Evolutionary conservation across 2,329 filamentous ascomycete species (phyloP).

Genomic region (Penicillium glabrum): DNA sequence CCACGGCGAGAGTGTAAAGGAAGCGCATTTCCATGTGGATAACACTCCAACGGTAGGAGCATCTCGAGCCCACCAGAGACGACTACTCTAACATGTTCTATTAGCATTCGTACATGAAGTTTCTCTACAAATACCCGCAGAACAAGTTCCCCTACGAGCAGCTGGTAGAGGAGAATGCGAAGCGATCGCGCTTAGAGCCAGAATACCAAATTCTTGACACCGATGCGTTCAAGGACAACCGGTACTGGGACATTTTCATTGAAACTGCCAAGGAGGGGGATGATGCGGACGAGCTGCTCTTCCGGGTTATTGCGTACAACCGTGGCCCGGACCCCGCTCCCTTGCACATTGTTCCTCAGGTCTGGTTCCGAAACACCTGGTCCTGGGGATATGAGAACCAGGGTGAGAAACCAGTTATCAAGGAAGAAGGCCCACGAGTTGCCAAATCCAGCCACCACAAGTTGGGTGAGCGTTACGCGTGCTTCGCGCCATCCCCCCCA

Average conservation of each 20-base stretch:
- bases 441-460: conserved; percentile 76
- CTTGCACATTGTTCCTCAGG: conserved; percentile 88
- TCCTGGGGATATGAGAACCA: conserved; percentile 79
- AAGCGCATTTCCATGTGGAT: conserved; percentile 93
- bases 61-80: background rate
- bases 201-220: conserved; percentile 95
- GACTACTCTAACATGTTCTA: background rate
- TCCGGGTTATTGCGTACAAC: conserved; percentile 96
- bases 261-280: conserved; percentile 94
- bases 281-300: conserved; percentile 85
- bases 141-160: conserved; percentile 88
- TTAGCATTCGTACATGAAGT: conserved; percentile 98
- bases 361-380: conserved; percentile 99
- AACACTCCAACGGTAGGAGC: conserved; percentile 74
- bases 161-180: conserved; percentile 78
- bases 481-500: conserved; percentile 86
- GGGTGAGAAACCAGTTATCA: conserved; percentile 78
- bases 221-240: conserved; percentile 79
- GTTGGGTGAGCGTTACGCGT: conserved; percentile 78
- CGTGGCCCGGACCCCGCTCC: conserved; percentile 86
- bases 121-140: conserved; percentile 96
- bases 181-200: conserved; percentile 70
- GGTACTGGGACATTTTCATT: conserved; percentile 97
- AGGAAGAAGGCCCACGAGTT: conserved; percentile 63
- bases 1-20: conserved; percentile 95